Conservation (phyloP, 495 filamentous ascomycete genomes). For the Lindgomyces ingoldianus region DNA sequence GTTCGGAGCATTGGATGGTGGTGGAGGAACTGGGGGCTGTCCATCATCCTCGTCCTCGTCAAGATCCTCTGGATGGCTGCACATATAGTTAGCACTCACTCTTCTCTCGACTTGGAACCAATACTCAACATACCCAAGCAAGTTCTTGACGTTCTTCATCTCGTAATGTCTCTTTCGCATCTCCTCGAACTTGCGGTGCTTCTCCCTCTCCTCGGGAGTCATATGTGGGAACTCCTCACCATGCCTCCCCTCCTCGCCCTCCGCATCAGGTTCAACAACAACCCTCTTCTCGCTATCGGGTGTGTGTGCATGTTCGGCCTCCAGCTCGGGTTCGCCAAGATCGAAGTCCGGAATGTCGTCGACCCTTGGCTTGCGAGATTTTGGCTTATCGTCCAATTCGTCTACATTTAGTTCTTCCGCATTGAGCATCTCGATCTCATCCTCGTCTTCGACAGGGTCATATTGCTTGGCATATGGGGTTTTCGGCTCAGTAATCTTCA, state of each 20-base stretch:
- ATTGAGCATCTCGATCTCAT: constrained; percentile 62
- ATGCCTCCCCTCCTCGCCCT: constrained; percentile 54
- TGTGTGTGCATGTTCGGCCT: constrained; percentile 41
- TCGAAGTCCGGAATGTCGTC: constrained; percentile 90
- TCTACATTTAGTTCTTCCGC: constrained; percentile 61
- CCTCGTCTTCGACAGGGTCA: constrained; percentile 82
- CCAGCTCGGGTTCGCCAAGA: constrained; percentile 83
- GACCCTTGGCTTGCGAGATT: constrained; percentile 49
- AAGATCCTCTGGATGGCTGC: constrained; percentile 43
- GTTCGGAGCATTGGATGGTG: constrained; percentile 23
- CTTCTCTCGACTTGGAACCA: not conserved
- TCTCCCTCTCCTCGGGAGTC: constrained; percentile 77
- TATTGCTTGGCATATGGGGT: constrained; percentile 92
- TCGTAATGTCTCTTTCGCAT: constrained; percentile 95
- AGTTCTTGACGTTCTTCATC: constrained; percentile 90
- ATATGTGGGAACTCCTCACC: constrained; percentile 61
- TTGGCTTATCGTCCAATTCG: constrained; percentile 64
- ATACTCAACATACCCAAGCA: constrained; percentile 68
- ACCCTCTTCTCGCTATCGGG: constrained; percentile 69
- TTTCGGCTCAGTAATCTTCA: constrained; percentile 99
- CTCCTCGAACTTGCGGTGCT: constrained; percentile 87
- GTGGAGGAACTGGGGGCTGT: constrained; percentile 2
- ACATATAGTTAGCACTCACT: constrained; percentile 8
- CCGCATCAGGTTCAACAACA: constrained; percentile 66
- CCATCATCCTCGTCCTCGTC: constrained; percentile 43